Evolutionary conservation across 2,329 filamentous ascomycete species (phyloP), one percentile per base, ranked within the genome.

Genomic region (Emydomyces testavorans): DNA sequence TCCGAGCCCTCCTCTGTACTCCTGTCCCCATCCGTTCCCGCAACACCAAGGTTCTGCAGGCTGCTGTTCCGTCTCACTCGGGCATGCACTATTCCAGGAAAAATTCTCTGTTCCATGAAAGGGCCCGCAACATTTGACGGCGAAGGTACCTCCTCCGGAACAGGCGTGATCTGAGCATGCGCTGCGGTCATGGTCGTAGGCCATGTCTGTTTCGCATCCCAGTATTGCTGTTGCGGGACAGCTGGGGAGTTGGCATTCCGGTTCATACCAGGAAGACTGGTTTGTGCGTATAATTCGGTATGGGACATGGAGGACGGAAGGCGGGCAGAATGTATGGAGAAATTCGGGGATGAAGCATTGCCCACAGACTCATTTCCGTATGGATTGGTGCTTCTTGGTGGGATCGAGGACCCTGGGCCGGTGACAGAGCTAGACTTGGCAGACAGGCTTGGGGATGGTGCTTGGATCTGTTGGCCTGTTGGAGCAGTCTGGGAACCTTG

Each of bases 61-160:
- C 37, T 47, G 16, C 45, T 52, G 23, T 43, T 46, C 18, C 51
- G 44, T 26, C 53, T 48, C 28, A 51, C 49, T 10, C 50, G 60
- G 44, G 65, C 65, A 52, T 70, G 66, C 37, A 69, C 60, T 35
- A 69, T 61, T 13, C 67, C 67, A 1, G 67, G 67, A 50, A 70
- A 69, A 15, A 67, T 68, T 38, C 61, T 64, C 38, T 66, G 65
- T 40, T 67, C 66, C 15, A 58, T 58, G 7, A 60, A 21, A 7
- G 48, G 34, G 20, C 38, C 42, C 15, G 28, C 16, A 8, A 42
- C 36, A 26, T 24, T 32, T 39, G 37, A 35, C 18, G 48, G 36
- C 6, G 48, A 35, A 20, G 21, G 1, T 18, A 32, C 23, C 31
- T 41, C 38, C 10, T 48, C 38, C 8, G 46, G 39, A 23, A 4